These are phyloP conservation scores for Stylosanthes scabra DNA, from an alignment of 331 rosid species.

Conservation along the genomic window DNA sequence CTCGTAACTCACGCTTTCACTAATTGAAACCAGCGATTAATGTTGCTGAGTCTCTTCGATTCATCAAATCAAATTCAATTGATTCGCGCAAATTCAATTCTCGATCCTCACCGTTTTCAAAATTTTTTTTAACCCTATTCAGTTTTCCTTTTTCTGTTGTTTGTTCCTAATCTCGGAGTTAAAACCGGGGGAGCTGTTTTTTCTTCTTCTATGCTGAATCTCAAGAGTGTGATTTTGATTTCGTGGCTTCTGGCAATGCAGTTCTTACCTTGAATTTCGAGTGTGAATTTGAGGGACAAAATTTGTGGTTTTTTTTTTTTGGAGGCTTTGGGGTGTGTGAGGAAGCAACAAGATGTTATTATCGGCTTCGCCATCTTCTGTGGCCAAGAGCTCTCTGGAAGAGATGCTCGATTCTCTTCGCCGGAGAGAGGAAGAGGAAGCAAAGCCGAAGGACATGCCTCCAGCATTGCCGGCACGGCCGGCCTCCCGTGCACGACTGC, in stretches of 20 bases:
- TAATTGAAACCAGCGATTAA: constrained; percentile 36
- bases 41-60: constrained; percentile 36
- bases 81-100: constrained; percentile 21
- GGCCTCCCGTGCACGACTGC: constrained; percentile 77
- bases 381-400: constrained; percentile 89
- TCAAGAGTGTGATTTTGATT: constrained; percentile 20
- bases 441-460: constrained; percentile 80
- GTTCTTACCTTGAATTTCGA: constrained; percentile 42
- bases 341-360: constrained; percentile 61
- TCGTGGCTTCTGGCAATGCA: constrained; percentile 41
- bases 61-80: constrained; percentile 7
- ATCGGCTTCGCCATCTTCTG: constrained; percentile 73
- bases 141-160: neutral
- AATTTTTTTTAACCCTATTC: neutral
- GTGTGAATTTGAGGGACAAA: constrained; percentile 19
- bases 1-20: constrained; percentile 58
- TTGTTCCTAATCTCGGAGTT: neutral
- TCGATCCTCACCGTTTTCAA: neutral
- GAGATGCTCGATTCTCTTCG: constrained; percentile 97
- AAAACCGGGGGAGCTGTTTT: constrained; percentile 7
- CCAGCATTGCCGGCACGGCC: constrained; percentile 98
- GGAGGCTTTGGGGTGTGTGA: constrained; percentile 2
- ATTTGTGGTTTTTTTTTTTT: constrained; percentile 1
- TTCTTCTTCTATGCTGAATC: constrained; percentile 7
- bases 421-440: constrained; percentile 75